These are phyloP conservation scores for Leccinum solheimii DNA, from an alignment of 1,284 basidiomycete species.

Conservation along the genomic window DNA sequence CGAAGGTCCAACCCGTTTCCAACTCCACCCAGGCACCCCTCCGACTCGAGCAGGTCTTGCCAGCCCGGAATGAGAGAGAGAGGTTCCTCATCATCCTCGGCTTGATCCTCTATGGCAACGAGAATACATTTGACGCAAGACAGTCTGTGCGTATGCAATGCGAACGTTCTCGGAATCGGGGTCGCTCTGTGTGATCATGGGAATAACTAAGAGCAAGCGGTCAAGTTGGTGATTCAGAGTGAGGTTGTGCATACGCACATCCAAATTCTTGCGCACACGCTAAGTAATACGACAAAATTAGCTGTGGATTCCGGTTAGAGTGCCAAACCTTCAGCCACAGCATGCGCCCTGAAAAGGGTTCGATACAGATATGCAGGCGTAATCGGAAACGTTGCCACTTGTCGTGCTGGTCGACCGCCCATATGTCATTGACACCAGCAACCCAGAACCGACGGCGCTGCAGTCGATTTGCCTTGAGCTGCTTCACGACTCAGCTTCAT, in stretches of 20 bases:
- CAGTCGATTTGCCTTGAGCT: neutral
- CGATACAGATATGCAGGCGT: neutral
- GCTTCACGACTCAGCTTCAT: neutral
- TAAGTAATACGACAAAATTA: conserved; percentile 2
- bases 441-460: neutral
- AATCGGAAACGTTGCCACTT: neutral
- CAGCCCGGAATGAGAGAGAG: no score
- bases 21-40: no score
- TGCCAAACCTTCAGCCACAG: conserved; percentile 8
- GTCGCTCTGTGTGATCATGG: no score
- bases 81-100: no score
- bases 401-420: neutral
- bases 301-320: neutral
- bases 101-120: no score
- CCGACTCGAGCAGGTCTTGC: no score
- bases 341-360: neutral
- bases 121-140: no score
- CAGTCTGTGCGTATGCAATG: no score
- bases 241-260: neutral
- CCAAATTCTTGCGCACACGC: neutral
- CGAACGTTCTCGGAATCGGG: no score
- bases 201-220: no score
- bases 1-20: no score
- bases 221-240: no score
- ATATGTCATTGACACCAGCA: neutral